Conservation (phyloP, 176 grass and related monocot genomes). For the Bromus sterilis region DNA sequence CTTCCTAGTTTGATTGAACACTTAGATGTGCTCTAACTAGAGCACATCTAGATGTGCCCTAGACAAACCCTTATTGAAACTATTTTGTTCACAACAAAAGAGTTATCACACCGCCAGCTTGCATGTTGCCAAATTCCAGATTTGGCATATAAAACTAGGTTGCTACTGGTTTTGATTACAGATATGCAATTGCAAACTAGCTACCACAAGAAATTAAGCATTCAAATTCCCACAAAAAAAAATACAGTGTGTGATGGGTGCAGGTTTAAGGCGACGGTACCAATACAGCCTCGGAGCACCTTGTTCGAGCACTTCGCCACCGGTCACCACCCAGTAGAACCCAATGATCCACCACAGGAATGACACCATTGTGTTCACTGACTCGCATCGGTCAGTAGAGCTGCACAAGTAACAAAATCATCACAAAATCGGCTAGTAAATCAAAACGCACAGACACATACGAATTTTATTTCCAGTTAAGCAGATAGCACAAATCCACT, state of each 20-base stretch:
- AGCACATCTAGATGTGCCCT: too few relatives aligned
- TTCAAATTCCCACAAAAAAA: background rate
- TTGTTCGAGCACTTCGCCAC: conserved; percentile 53
- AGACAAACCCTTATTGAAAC: too few relatives aligned
- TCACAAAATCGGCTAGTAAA: background rate
- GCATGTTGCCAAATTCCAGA: background rate
- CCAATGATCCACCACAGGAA: conserved; percentile 98
- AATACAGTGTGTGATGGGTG: background rate
- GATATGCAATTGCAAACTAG: background rate
- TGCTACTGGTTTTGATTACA: background rate
- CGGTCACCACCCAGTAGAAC: conserved; percentile 87
- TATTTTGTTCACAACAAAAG: background rate
- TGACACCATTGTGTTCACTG: conserved; percentile 69
- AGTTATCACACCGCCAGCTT: background rate
- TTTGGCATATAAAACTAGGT: background rate
- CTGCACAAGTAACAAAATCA: conserved; percentile 33
- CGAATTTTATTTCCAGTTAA: background rate
- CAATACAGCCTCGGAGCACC: conserved; percentile 86
- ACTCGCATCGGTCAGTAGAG: conserved; percentile 59
- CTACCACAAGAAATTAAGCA: background rate
- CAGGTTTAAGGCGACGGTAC: conserved; percentile 29
- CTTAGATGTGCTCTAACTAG: too few relatives aligned
- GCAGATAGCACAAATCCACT: conserved; percentile 9
- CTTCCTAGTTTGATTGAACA: too few relatives aligned
- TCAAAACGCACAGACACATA: background rate